Evolutionary conservation across 306 rosid species (phyloP).

Genomic region (Gastrolobium villosum): DNA sequence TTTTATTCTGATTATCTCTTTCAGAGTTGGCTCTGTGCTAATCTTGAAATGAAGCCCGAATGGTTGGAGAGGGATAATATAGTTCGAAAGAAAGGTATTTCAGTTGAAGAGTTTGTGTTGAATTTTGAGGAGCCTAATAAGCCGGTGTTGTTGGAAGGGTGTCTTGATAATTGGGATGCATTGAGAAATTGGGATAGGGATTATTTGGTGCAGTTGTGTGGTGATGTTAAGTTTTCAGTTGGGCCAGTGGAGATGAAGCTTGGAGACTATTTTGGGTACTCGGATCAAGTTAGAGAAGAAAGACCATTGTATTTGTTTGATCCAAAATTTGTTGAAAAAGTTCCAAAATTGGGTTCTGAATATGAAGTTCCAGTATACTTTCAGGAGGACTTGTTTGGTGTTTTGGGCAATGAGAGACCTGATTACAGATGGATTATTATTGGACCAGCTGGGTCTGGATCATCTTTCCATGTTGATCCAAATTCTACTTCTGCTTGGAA

Average conservation of each 20-base stretch:
- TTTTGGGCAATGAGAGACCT: conserved; percentile 85
- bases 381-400: conserved; percentile 82
- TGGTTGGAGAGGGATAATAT: conserved; percentile 93
- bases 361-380: conserved; percentile 81
- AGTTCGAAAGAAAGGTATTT: conserved; percentile 73
- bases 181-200: conserved; percentile 83
- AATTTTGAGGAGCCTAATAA: conserved; percentile 80
- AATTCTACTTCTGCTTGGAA: conserved; percentile 99
- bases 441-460: conserved; percentile 92
- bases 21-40: conserved; percentile 99
- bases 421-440: conserved; percentile 90
- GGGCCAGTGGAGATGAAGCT: conserved; percentile 92
- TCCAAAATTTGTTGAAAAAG: conserved; percentile 87
- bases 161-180: conserved; percentile 88
- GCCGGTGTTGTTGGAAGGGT: conserved; percentile 90
- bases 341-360: conserved; percentile 75
- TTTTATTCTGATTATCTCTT: conserved; percentile 93
- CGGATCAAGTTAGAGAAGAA: conserved; percentile 85
- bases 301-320: conserved; percentile 89
- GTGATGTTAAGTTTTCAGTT: conserved; percentile 75
- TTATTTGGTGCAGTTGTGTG: conserved; percentile 72
- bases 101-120: conserved; percentile 79
- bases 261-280: conserved; percentile 75
- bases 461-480: conserved; percentile 95
- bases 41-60: conserved; percentile 90